Evolutionary conservation across 768 basidiomycete genomes (phyloP).

Genomic region (Mrakia blollopis): DNA sequence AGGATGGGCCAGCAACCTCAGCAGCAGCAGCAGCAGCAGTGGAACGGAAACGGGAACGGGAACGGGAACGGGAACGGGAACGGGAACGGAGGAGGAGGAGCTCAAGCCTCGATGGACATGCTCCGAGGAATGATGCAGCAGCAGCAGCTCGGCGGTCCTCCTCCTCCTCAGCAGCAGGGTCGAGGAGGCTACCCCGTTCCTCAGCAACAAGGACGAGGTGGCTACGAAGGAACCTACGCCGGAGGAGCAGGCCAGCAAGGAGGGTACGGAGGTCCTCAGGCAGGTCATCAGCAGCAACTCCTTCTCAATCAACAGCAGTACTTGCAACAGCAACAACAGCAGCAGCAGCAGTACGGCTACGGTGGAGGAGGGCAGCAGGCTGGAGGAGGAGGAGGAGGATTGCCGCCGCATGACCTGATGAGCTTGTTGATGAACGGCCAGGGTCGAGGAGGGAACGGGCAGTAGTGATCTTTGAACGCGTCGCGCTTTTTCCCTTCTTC

Average conservation of each 20-base stretch:
- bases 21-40: conserved; percentile 13
- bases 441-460: background rate
- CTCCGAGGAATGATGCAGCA: conserved; percentile 28
- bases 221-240: background rate
- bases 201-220: background rate
- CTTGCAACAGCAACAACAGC: background rate
- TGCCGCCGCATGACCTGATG: background rate
- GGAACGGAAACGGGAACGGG: conserved; percentile 14
- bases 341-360: background rate
- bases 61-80: conserved; percentile 22
- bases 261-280: conserved; percentile 2
- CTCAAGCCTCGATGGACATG: conserved; percentile 11
- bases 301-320: conserved; percentile 5
- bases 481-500: too few relatives aligned
- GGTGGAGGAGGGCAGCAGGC: background rate
- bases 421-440: conserved; percentile 6
- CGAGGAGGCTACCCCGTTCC: background rate
- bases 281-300: background rate
- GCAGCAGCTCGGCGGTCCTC: conserved; percentile 15
- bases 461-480: too few relatives aligned
- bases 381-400: background rate
- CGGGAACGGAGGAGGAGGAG: background rate
- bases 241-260: too few relatives aligned
- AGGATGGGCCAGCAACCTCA: background rate
- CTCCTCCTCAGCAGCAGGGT: background rate